A percentile compares a stretch with the other conserved stretches of the same genome.
These are phyloP conservation scores for Backusella parvicylindrica DNA, from an alignment of 192 early-diverging fungal genomes.

Conservation along the genomic window DNA sequence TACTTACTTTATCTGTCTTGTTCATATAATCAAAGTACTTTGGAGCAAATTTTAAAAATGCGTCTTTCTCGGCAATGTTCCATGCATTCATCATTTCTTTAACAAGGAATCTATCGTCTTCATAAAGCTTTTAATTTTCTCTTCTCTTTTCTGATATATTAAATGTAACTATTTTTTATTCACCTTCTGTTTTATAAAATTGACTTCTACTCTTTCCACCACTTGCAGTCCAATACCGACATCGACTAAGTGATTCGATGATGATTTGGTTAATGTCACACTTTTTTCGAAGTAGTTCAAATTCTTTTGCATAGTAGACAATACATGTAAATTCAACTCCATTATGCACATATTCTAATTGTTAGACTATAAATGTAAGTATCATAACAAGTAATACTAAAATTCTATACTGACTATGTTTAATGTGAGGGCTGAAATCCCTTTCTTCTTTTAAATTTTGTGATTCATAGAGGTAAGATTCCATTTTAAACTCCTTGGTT, in stretches of 20 bases:
- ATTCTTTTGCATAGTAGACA: conserved; percentile 84
- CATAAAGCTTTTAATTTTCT: no score
- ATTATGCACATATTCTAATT: conserved; percentile 63
- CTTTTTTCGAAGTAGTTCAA: conserved; percentile 76
- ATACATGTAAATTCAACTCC: conserved; percentile 74
- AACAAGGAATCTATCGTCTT: conserved; percentile 84
- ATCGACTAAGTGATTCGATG: conserved; percentile 79
- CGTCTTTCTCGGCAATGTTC: conserved; percentile 78
- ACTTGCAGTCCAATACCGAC: conserved; percentile 68
- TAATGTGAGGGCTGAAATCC: conserved; percentile 45
- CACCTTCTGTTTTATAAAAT: conserved; percentile 81
- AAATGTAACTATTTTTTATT: background rate
- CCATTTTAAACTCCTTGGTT: conserved; percentile 9
- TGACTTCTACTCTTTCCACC: conserved; percentile 89
- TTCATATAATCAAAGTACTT: conserved; percentile 87
- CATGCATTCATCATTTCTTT: conserved; percentile 79
- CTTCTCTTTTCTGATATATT: background rate
- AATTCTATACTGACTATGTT: conserved; percentile 44
- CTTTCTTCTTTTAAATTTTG: background rate
- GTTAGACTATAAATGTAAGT: background rate
- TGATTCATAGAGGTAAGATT: background rate
- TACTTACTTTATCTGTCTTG: conserved; percentile 43
- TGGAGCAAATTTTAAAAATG: conserved; percentile 83
- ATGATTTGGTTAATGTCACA: conserved; percentile 79
- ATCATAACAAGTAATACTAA: background rate